Percentiles rank a stretch among this genome's conserved stretches.
Evolutionary conservation across 2,329 filamentous ascomycete species (phyloP).

Genomic region (Exophiala calicioides): DNA sequence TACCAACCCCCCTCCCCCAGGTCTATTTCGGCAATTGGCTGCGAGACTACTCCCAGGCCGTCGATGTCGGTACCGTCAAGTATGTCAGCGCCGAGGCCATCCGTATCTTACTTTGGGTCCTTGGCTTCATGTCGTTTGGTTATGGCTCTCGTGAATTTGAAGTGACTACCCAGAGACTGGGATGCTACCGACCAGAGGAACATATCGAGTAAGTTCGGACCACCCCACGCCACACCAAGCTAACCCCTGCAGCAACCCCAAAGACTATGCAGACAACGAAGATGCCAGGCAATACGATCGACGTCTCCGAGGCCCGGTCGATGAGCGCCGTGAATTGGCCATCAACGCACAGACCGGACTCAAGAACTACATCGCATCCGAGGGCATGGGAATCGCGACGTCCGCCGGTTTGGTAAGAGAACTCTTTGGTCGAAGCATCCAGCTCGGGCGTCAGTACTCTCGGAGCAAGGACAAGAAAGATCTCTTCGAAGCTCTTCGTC

Average conservation of each 20-base stretch:
- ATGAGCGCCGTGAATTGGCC: constrained; percentile 74
- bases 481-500: constrained; percentile 79
- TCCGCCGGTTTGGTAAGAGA: constrained; percentile 75
- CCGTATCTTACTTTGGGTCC: constrained; percentile 80
- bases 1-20: constrained; percentile 41
- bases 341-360: constrained; percentile 74
- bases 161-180: constrained; percentile 74
- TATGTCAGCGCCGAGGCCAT: constrained; percentile 88
- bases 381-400: constrained; percentile 74
- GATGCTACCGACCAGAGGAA: constrained; percentile 79
- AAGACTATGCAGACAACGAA: constrained; percentile 84
- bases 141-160: constrained; percentile 83
- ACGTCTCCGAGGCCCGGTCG: constrained; percentile 77
- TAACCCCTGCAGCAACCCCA: constrained; percentile 51
- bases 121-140: constrained; percentile 87
- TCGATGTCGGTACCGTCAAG: constrained; percentile 91
- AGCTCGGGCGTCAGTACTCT: constrained; percentile 75
- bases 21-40: constrained; percentile 98
- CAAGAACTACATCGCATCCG: constrained; percentile 95
- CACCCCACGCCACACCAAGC: neutral
- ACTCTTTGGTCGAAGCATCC: constrained; percentile 72
- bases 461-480: constrained; percentile 69
- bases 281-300: constrained; percentile 81
- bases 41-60: constrained; percentile 87
- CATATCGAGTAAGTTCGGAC: constrained; percentile 69